Conservation (phyloP, 2,329 filamentous ascomycete species). For the Epichloe gansuensis region DNA sequence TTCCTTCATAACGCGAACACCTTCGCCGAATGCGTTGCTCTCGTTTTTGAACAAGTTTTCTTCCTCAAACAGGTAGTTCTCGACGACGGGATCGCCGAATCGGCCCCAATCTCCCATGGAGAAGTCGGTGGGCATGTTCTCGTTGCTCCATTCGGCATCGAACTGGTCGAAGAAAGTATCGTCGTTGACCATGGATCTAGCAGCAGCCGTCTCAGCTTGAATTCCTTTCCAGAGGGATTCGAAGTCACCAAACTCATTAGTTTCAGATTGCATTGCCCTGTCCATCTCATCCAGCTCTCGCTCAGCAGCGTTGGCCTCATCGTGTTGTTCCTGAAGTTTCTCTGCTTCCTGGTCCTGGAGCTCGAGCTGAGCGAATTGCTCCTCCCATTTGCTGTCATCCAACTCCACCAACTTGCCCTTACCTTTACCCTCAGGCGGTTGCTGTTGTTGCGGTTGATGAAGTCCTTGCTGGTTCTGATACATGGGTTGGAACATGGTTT, state of each 20-base stretch:
- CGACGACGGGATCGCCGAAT: constrained; percentile 63
- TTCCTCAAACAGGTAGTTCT: constrained; percentile 88
- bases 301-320: constrained; percentile 61
- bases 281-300: constrained; percentile 82
- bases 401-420: constrained; percentile 93
- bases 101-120: constrained; percentile 49
- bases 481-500: constrained; percentile 42
- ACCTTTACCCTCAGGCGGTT: constrained; percentile 48
- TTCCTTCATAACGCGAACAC: constrained; percentile 81
- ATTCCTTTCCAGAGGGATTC: constrained; percentile 81
- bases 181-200: constrained; percentile 59
- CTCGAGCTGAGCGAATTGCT: constrained; percentile 85
- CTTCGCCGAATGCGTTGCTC: constrained; percentile 80
- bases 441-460: constrained; percentile 28
- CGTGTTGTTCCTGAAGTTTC: constrained; percentile 34
- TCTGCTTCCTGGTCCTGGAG: constrained; percentile 40
- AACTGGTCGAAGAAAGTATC: constrained; percentile 51
- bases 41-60: constrained; percentile 80
- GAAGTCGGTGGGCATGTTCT: constrained; percentile 44
- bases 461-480: constrained; percentile 33
- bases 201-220: constrained; percentile 58
- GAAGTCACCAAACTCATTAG: constrained; percentile 71
- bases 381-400: constrained; percentile 90
- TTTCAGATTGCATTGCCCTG: constrained; percentile 51
- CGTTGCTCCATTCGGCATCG: constrained; percentile 66